Base-by-base conservation (phyloP, 805 yeast genomes). In the Wickerhamomyces pijperi region DNA sequence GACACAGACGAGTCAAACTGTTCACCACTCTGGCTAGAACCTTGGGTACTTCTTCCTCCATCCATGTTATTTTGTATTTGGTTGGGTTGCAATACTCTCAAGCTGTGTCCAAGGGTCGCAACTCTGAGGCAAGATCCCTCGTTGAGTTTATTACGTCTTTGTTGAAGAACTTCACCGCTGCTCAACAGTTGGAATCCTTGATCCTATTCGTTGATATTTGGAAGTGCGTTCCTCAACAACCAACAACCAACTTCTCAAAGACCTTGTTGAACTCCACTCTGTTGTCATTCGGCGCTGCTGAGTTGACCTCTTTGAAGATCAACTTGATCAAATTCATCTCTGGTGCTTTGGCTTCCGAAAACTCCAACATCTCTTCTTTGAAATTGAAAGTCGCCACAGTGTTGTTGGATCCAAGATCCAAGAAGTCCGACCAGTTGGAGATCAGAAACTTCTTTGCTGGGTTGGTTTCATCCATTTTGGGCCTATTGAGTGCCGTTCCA, bases 1-100 rank as follows among this genome's bases (percentile, higher is more conserved):
- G 95, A 56, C 98, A 92, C 58, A 82, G 98, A 61, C 74, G 98
- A 51, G 94, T 85, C 32, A 79, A 78, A 53, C 63, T 92, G 39
- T 92, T 84, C 51, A 72, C 83, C 2, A 79, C 94, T 2, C 68
- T 92, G 46, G 76, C 87, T 14, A 69, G 69, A 48, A 82, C 96
- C 2, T 64, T 92, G 44, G 88, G 90, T 18, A 64, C 81, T 35
- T 65, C 68, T 8, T 61, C 67, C 36, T 74, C 94, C 2, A 67
- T 88, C 45, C 84, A 82, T 48, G 67, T 81, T 37, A 72, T 90
- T 36, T 57, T 90, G 45, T 79, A 84, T 50, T 67, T 92, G 49
- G 72, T 90, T 51, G 90, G 94, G 39, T 84, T 76, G 54, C 94
- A 86, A 55, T 83, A 75, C 52, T 73, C 78, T 8, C 64, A 65